Conservation (phyloP, 345 rosid species). For the Trapa bicornis region DNA sequence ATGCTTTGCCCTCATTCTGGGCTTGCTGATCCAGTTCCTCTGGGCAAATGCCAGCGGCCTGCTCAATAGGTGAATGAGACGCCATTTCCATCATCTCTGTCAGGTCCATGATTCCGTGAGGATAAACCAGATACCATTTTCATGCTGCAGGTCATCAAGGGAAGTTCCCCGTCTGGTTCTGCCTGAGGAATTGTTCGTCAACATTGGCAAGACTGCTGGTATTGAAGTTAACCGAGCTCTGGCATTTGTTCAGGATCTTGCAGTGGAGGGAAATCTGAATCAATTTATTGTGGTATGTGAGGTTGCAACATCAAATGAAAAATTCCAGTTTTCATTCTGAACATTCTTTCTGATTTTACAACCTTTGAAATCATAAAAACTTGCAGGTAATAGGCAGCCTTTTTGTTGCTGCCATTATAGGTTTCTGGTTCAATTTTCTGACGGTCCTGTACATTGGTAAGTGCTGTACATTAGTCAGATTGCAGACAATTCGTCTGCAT, state of each 20-base stretch:
- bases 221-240: conserved; percentile 53
- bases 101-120: neutral
- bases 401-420: conserved; percentile 61
- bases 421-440: conserved; percentile 89
- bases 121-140: neutral
- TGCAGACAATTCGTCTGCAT: neutral
- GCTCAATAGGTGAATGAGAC: conserved; percentile 33
- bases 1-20: conserved; percentile 56
- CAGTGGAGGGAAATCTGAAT: conserved; percentile 56
- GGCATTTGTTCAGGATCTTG: conserved; percentile 56
- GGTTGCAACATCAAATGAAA: neutral
- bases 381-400: conserved; percentile 51
- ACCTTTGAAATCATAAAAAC: neutral
- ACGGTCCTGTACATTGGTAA: conserved; percentile 81
- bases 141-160: conserved; percentile 42
- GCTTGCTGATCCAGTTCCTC: conserved; percentile 64
- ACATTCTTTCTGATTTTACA: neutral
- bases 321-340: neutral
- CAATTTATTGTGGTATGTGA: conserved; percentile 59
- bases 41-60: conserved; percentile 68
- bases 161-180: conserved; percentile 64
- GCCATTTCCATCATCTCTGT: neutral
- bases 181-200: conserved; percentile 62
- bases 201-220: conserved; percentile 47
- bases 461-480: conserved; percentile 2